Conservation (phyloP, 805 yeast genomes). For the Wickerhamomyces queroliae region DNA sequence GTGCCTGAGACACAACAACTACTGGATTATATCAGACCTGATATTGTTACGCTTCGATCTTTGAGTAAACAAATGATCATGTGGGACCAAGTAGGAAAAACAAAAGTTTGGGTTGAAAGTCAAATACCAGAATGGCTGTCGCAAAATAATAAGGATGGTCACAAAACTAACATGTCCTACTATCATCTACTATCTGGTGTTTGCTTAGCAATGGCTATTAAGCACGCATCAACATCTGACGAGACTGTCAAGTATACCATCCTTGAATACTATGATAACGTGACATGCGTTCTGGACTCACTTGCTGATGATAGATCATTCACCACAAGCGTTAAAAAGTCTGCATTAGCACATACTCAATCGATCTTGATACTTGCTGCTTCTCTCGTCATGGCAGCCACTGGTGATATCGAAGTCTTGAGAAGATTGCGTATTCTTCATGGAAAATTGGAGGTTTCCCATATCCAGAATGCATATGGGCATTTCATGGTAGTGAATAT, state of each 20-base stretch:
- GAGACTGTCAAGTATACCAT: slow-evolving; percentile 47
- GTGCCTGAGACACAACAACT: slow-evolving; percentile 56
- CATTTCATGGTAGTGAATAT: slow-evolving; percentile 71
- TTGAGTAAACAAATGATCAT: slow-evolving; percentile 32
- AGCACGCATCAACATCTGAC: slow-evolving; percentile 67
- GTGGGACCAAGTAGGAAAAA: slow-evolving; percentile 17
- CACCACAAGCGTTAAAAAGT: slow-evolving; percentile 52
- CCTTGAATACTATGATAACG: slow-evolving; percentile 32
- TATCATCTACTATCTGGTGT: slow-evolving; percentile 70
- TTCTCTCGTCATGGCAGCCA: slow-evolving; percentile 81
- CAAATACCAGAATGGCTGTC: slow-evolving; percentile 47
- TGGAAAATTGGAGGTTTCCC: slow-evolving; percentile 28
- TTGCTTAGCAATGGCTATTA: slow-evolving; percentile 68
- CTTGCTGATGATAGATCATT: slow-evolving; percentile 28
- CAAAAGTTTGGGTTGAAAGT: slow-evolving; percentile 19
- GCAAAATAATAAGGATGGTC: slow-evolving; percentile 21
- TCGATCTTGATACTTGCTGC: slow-evolving; percentile 57
- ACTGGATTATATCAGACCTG: slow-evolving; percentile 70
- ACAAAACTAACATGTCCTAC: slow-evolving; percentile 25
- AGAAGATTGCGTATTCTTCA: slow-evolving; percentile 68
- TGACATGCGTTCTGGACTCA: slow-evolving; percentile 7
- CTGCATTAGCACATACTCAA: slow-evolving; percentile 49
- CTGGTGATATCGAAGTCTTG: slow-evolving; percentile 79
- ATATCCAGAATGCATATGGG: slow-evolving; percentile 44
- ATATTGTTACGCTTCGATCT: slow-evolving; percentile 58